Evolutionary conservation across 2,329 filamentous ascomycete genomes (phyloP), one percentile per base, ranked within the genome.

Genomic region (Trichophyton mentagrophytes): DNA sequence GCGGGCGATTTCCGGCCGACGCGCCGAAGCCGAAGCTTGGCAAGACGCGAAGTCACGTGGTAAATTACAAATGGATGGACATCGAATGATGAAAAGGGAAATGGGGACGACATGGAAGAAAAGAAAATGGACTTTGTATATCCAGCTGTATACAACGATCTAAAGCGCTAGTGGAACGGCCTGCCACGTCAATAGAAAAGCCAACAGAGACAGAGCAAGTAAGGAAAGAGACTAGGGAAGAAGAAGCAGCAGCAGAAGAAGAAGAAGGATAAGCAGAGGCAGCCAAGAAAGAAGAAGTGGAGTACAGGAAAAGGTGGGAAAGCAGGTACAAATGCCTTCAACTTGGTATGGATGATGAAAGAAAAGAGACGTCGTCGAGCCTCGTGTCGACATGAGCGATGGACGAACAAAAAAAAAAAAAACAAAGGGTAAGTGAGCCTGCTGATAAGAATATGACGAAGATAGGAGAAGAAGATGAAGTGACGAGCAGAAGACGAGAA

Each of bases 121-220:
- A 30, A 15, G 25, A 33, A 53, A 22, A 53, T 2, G 22, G 15
- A 47, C 17, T 47, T 47, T 30, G 49, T 33, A 53, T 53, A 33
- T 53, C 49, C 49, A 53, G 49, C 22, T 53, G 49, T 25, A 53
- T 53, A 53, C 49, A 53, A 44, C 22, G 49, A 25, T 53, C 25
- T 53, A 53, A 22, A 33, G 49, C 9, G 49, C 49, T 30, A 53
- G 49, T 53, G 49, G 49, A 15, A 33, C 11, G 13, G 27, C 22
- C 49, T 53, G 49, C 27, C 22, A 33, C 15, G 27, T 33, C 22
- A 33, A n/a, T n/a, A 15, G 49, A 27, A 7, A 30, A 53, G 27
- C 25, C 49, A 5, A 33, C 49, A 53, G 22, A 53, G 27, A 38
- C 33, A 13, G 33, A 13, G 3, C 3, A 11, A 38, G 33, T 9